phyloP scores from a whole-genome alignment of 2,329 filamentous ascomycete genomes.

The Fusarium sp. region DNA sequence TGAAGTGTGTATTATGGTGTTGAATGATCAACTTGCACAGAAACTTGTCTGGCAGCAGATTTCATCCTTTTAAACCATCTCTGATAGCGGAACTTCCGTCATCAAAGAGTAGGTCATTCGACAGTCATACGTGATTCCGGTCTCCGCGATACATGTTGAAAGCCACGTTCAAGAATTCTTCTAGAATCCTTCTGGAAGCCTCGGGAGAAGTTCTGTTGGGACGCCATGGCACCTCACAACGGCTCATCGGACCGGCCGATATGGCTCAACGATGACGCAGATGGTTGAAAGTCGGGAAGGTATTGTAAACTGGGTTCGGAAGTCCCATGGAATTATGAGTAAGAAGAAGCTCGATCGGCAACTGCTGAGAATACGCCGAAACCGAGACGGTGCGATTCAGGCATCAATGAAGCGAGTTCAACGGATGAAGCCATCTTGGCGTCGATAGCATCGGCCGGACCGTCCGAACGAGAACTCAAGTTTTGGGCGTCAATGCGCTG shows the following conservation, averaged over 20 bases:
- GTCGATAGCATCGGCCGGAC: constrained; percentile 2
- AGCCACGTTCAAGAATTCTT: neutral
- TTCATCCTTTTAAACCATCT: constrained; percentile 16
- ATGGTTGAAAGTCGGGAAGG: neutral
- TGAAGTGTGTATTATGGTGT: neutral
- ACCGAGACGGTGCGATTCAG: neutral
- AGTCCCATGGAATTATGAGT: neutral
- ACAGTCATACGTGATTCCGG: constrained; percentile 14
- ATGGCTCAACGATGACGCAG: constrained; percentile 5
- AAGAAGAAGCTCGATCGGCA: neutral
- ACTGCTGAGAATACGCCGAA: neutral
- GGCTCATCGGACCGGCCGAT: constrained; percentile 28
- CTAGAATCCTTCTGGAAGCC: constrained; percentile 2
- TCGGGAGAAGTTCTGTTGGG: constrained; percentile 7
- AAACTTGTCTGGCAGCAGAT: neutral
- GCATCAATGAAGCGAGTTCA: neutral
- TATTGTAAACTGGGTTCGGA: neutral
- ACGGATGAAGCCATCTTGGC: neutral
- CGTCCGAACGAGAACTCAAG: constrained; percentile 3
- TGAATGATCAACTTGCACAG: neutral
- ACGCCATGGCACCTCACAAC: constrained; percentile 8
- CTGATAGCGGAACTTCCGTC: constrained; percentile 15
- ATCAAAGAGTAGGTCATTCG: neutral
- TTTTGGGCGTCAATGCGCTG: neutral
- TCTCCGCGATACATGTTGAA: constrained; percentile 11